Evolutionary conservation across 345 rosid genomes (phyloP).

Genomic region (Salix koriyanagi): DNA sequence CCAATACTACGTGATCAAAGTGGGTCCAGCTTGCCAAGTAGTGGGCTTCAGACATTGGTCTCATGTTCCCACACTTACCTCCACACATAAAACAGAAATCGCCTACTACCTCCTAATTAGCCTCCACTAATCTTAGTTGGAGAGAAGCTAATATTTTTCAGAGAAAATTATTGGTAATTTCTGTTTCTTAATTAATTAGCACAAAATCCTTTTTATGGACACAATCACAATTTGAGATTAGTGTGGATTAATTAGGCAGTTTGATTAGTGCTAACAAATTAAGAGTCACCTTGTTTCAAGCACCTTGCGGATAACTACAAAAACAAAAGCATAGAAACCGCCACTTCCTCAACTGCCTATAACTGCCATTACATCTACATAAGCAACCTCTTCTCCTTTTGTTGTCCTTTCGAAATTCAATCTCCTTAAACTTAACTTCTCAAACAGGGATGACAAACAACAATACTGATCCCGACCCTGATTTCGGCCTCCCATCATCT

Average conservation of each 20-base stretch:
- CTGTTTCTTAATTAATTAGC: background rate
- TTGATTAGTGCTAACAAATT: background rate
- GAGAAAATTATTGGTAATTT: background rate
- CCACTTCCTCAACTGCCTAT: background rate
- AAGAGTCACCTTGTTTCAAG: background rate
- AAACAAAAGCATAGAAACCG: background rate
- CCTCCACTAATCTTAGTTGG: background rate
- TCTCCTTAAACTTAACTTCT: background rate
- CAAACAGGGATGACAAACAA: constrained; percentile 6
- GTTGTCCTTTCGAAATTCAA: background rate
- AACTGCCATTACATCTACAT: constrained; percentile 11
- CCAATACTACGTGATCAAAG: background rate
- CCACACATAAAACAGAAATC: background rate
- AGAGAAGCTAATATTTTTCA: background rate
- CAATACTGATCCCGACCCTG: constrained; percentile 1
- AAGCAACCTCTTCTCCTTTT: background rate
- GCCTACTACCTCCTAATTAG: background rate
- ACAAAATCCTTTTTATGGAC: background rate
- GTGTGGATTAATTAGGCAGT: background rate
- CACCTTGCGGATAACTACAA: background rate
- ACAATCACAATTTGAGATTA: background rate
- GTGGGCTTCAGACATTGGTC: background rate
- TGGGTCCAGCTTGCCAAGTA: background rate
- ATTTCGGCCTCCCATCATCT: constrained; percentile 23
- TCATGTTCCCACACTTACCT: background rate